phyloP scores from a whole-genome alignment of 192 early-diverging fungal genomes.

The Entomortierella lignicola region DNA sequence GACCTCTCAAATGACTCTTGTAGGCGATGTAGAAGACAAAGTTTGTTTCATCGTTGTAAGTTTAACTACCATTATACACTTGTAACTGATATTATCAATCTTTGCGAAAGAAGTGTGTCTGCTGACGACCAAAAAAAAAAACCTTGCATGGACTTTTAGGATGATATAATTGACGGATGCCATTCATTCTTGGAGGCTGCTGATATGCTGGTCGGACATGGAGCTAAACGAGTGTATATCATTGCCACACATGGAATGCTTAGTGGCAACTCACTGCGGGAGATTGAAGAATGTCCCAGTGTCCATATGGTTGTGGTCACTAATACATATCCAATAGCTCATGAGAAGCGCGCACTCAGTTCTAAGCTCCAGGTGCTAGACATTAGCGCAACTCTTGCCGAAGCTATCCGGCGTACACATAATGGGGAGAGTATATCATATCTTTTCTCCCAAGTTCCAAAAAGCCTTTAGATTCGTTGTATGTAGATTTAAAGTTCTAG shows the following conservation, averaged over 20 bases:
- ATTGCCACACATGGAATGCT: constrained; percentile 96
- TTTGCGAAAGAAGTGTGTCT: too few relatives aligned
- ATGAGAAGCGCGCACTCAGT: constrained; percentile 74
- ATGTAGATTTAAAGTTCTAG: too few relatives aligned
- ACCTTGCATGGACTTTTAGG: constrained; percentile 51
- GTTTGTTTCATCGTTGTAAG: constrained; percentile 86
- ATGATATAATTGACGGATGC: constrained; percentile 95
- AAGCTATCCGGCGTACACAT: constrained; percentile 81
- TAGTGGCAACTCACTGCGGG: constrained; percentile 84
- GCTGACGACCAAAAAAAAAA: too few relatives aligned
- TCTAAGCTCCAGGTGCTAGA: constrained; percentile 89
- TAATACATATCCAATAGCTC: constrained; percentile 86
- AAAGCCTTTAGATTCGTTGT: constrained; percentile 66
- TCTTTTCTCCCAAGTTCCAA: constrained; percentile 73
- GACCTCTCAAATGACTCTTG: constrained; percentile 83
- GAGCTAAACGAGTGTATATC: constrained; percentile 84
- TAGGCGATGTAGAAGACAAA: constrained; percentile 90
- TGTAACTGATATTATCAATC: too few relatives aligned
- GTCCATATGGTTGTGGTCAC: constrained; percentile 88
- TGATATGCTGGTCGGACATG: constrained; percentile 86
- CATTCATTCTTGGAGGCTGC: constrained; percentile 92
- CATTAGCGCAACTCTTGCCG: constrained; percentile 88
- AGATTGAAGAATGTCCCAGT: constrained; percentile 84
- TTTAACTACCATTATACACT: too few relatives aligned
- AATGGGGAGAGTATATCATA: constrained; percentile 95